phyloP scores from a whole-genome alignment of 2,329 filamentous ascomycete species.

The Pestalotiopsis sp. region DNA sequence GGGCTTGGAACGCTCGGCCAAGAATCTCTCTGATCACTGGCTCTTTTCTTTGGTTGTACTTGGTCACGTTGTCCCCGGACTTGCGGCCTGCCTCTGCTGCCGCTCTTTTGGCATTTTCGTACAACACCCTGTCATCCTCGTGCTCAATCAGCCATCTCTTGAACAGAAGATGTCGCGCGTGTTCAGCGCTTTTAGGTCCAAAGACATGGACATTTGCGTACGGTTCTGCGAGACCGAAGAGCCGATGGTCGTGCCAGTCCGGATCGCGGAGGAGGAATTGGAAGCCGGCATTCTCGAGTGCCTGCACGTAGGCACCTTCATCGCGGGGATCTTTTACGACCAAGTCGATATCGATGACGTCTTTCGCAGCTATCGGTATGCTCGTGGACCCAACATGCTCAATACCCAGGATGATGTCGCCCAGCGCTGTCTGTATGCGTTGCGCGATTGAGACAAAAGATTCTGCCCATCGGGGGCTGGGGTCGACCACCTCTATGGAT shows the following conservation, averaged over 20 bases:
- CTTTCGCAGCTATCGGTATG: slow-evolving; percentile 52
- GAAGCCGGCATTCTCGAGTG: slow-evolving; percentile 46
- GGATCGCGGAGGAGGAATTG: slow-evolving; percentile 48
- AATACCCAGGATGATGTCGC: slow-evolving; percentile 35
- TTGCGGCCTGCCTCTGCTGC: slow-evolving; percentile 30
- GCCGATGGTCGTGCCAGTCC: slow-evolving; percentile 49
- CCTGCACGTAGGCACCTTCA: slow-evolving; percentile 43
- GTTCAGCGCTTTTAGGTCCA: slow-evolving; percentile 42
- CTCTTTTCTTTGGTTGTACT: slow-evolving; percentile 46
- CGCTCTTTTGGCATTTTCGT: slow-evolving; percentile 40
- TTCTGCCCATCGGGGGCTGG: slow-evolving; percentile 8
- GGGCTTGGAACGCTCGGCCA: slow-evolving; percentile 29
- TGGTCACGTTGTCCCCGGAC: slow-evolving; percentile 32
- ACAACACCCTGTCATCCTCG: slow-evolving; percentile 39
- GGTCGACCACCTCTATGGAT: slow-evolving; percentile 11
- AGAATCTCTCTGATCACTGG: slow-evolving; percentile 40
- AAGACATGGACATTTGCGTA: slow-evolving; percentile 52
- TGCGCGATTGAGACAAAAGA: slow-evolving; percentile 8
- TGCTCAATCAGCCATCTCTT: slow-evolving; percentile 42
- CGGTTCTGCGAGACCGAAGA: slow-evolving; percentile 42
- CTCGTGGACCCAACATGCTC: slow-evolving; percentile 53
- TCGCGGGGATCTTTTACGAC: slow-evolving; percentile 39
- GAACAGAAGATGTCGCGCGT: slow-evolving; percentile 44
- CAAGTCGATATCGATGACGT: slow-evolving; percentile 54
- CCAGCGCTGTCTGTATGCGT: slow-evolving; percentile 35